Base-by-base conservation (phyloP, 1,284 basidiomycete species). In the Puccinia hordei region DNA sequence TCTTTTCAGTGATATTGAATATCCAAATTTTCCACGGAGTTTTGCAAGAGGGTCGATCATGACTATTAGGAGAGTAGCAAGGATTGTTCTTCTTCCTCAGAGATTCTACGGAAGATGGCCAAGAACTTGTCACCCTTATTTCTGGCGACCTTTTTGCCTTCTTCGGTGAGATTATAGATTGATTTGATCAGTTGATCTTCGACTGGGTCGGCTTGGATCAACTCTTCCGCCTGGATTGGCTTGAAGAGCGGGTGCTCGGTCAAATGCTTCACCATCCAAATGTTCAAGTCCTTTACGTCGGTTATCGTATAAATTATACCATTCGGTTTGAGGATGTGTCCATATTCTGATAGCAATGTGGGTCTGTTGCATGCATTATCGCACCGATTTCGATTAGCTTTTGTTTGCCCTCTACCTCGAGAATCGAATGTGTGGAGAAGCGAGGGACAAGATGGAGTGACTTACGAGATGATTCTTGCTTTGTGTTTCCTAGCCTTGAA, bases 401-500 rank as follows among this genome's bases (percentile, higher is more conserved):
- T 74, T 74, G 22, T 71, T 61, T 53, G 74, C 17, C 24, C 6
- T 55, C 68, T 65, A 55, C 15, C 35, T 33, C 19, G 51, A 22
- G 30, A 24, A 68, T 22, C n/a, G 24, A 5, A 3, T 2, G 46
- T 17, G 33, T 13, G 27, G 44, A 65, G 13, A 38, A 53, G 22
- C 15, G 57, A 55, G 65, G 22, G 22, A 24, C 22, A 41, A 24
- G 53, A 85, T 53, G 49, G 13, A 27, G 49, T 35, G n/a, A 83
- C 86, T 81, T 73, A 87, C 87, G 95, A 97, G 84, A 98, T 95
- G 85, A 98, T 98, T 83, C 88, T 92, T 88, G 86, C 96, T 87
- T 99, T 99, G 88, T 98, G 96, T 86, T 99, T 99, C 83, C 95
- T 91, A 24, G 90, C 89, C 87, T 99, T 99, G 89, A 99, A 99